phyloP scores from a whole-genome alignment of 2,329 filamentous ascomycete species.

The Graphiopsis chlorocephala region DNA sequence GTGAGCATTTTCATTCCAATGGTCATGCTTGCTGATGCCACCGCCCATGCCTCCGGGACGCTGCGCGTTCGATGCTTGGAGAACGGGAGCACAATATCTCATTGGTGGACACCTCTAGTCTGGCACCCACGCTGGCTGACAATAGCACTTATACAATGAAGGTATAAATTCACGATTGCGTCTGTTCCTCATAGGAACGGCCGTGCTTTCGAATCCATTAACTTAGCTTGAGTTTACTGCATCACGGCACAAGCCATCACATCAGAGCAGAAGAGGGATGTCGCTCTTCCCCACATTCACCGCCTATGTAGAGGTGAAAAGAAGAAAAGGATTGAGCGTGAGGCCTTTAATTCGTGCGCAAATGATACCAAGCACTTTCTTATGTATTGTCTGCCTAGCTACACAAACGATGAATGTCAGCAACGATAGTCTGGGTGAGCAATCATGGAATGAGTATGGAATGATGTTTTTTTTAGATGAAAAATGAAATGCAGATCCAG shows the following conservation, averaged over 20 bases:
- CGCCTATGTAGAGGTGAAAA: neutral
- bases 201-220: neutral
- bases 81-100: neutral
- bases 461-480: neutral
- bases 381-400: neutral
- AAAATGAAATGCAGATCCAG: neutral
- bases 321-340: neutral
- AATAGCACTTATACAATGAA: neutral
- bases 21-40: neutral
- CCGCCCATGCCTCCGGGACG: neutral
- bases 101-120: neutral
- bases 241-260: neutral
- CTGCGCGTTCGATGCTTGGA: neutral
- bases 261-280: too few relatives aligned
- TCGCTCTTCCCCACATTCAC: neutral
- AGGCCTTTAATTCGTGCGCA: neutral
- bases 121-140: neutral
- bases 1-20: neutral
- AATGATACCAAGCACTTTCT: neutral
- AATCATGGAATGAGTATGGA: neutral
- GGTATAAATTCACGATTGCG: neutral
- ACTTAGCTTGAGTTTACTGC: neutral
- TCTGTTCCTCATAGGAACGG: neutral
- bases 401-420: neutral
- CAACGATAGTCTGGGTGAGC: neutral